A percentile compares a stretch with the other conserved stretches of the same genome.
phyloP scores from a whole-genome alignment of 2,329 filamentous ascomycete species.

The Tolypocladium album region DNA sequence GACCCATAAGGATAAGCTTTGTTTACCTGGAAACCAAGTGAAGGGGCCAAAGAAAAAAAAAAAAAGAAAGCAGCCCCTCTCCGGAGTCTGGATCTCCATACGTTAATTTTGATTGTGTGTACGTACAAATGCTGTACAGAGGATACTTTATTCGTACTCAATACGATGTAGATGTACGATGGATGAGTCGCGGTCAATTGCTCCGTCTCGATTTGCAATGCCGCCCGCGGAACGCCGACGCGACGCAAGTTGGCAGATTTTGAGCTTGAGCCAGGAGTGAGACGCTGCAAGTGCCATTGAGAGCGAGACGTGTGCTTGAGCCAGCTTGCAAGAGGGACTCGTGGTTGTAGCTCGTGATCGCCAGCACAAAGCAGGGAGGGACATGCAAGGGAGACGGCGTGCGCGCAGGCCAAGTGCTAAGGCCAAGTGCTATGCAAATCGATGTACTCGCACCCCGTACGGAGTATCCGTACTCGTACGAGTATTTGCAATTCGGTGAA shows the following conservation, averaged over 20 bases:
- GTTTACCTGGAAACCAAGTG: constrained; percentile 1
- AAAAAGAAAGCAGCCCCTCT: background rate
- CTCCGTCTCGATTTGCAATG: background rate
- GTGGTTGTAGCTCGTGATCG: background rate
- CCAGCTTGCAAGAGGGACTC: background rate
- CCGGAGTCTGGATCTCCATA: background rate
- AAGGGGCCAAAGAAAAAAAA: background rate
- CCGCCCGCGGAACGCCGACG: constrained; percentile 3
- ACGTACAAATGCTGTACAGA: background rate
- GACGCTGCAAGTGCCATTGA: background rate
- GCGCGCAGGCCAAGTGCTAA: background rate
- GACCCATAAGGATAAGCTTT: constrained; percentile 1
- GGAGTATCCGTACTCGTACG: no score
- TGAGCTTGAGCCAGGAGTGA: background rate
- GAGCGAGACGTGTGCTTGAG: background rate
- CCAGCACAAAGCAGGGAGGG: background rate
- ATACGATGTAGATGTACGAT: background rate
- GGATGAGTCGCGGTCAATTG: constrained; percentile 3
- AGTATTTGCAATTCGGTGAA: background rate
- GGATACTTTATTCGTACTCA: background rate
- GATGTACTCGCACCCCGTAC: no score
- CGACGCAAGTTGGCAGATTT: background rate
- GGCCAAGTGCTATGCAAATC: background rate
- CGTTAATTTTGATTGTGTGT: background rate
- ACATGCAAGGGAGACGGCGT: background rate